A percentile compares a stretch with the other conserved stretches of the same genome.
phyloP scores from a whole-genome alignment of 495 filamentous ascomycete genomes.

The Usnea hakonensis region DNA sequence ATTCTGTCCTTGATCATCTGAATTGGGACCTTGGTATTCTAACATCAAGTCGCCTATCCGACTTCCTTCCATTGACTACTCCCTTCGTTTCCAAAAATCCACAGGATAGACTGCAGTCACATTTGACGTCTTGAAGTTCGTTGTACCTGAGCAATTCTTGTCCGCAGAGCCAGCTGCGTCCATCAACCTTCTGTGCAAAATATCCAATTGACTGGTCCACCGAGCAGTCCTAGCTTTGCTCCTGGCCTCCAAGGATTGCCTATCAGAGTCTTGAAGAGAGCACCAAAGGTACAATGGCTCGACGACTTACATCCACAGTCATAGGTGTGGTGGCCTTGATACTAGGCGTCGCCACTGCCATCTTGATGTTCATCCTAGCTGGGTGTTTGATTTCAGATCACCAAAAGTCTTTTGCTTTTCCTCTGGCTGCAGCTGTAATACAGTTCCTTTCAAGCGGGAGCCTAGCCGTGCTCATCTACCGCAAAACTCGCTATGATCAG shows the following conservation, averaged over 20 bases:
- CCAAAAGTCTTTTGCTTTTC: constrained; percentile 15
- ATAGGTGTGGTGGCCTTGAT: constrained; percentile 25
- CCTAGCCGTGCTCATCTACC: constrained; percentile 14
- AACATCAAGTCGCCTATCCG: neutral
- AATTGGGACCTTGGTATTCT: neutral
- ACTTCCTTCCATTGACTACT: neutral
- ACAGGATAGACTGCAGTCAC: neutral
- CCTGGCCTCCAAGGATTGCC: neutral
- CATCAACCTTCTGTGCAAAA: neutral
- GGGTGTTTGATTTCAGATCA: constrained; percentile 18
- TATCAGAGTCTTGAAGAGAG: neutral
- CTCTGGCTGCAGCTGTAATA: constrained; percentile 26
- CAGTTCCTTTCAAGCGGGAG: constrained; percentile 18
- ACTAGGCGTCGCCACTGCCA: constrained; percentile 23
- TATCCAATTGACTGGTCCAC: neutral
- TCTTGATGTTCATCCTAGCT: constrained; percentile 30
- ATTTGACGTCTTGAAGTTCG: neutral
- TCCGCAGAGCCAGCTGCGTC: neutral
- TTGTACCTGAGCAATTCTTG: neutral
- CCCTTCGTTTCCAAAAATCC: neutral
- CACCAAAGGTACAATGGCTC: constrained; percentile 13
- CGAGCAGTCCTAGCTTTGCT: neutral
- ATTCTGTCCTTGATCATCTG: neutral
- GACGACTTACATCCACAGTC: constrained; percentile 7
- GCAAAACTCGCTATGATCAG: constrained; percentile 15